phyloP scores from a whole-genome alignment of 2,329 filamentous ascomycete genomes.

The Colletotrichum lupini region DNA sequence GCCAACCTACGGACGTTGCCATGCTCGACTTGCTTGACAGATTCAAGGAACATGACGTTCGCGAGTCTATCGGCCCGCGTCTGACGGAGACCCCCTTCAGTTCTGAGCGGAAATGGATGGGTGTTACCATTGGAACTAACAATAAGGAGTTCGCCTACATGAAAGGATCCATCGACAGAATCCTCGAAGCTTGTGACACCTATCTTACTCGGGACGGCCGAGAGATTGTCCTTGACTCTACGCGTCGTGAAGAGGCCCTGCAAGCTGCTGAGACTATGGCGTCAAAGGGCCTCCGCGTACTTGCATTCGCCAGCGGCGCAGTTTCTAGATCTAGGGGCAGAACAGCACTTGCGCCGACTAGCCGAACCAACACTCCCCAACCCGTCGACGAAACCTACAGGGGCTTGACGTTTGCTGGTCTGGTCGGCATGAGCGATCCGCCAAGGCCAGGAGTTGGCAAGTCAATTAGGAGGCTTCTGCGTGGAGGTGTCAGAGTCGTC shows the following conservation, averaged over 20 bases:
- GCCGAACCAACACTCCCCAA: slow-evolving; percentile 64
- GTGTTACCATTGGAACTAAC: slow-evolving; percentile 81
- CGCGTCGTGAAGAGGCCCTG: slow-evolving; percentile 77
- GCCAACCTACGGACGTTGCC: slow-evolving; percentile 97
- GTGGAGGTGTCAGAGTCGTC: slow-evolving; percentile 94
- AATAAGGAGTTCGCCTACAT: slow-evolving; percentile 87
- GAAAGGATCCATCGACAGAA: slow-evolving; percentile 91
- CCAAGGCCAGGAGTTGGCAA: slow-evolving; percentile 90
- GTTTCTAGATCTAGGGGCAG: slow-evolving; percentile 62
- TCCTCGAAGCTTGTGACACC: slow-evolving; percentile 88
- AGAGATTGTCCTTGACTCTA: slow-evolving; percentile 85
- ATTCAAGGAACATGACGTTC: slow-evolving; percentile 91
- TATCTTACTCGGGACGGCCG: slow-evolving; percentile 88
- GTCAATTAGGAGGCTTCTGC: slow-evolving; percentile 89
- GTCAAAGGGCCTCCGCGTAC: slow-evolving; percentile 85
- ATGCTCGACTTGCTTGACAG: slow-evolving; percentile 92
- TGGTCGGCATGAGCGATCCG: slow-evolving; percentile 98
- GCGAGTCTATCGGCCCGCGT: slow-evolving; percentile 85
- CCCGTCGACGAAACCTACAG: slow-evolving; percentile 76
- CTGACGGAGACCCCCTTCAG: slow-evolving; percentile 93
- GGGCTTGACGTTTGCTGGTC: slow-evolving; percentile 86
- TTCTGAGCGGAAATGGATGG: slow-evolving; percentile 99
- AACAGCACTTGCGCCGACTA: slow-evolving; percentile 44
- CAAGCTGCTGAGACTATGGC: slow-evolving; percentile 89
- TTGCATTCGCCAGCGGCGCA: slow-evolving; percentile 91